A percentile compares a stretch with the other conserved stretches of the same genome.
These are phyloP conservation scores for Mortierella sp. DNA, from an alignment of 371 early-diverging fungal genomes.

Conservation along the genomic window DNA sequence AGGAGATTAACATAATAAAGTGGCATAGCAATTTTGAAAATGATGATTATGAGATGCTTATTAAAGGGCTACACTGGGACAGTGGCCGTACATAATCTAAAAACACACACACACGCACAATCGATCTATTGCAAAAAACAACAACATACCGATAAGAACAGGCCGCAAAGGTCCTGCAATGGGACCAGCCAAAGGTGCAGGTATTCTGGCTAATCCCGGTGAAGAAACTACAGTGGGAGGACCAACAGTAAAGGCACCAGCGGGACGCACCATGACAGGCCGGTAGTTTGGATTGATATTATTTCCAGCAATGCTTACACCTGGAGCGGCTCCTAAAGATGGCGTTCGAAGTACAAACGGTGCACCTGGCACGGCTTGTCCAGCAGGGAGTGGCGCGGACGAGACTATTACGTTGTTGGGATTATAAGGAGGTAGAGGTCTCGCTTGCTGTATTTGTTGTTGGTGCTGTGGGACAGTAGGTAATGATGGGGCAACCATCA, in stretches of 20 bases:
- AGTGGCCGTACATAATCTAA: too few species aligned
- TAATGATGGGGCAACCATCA: constrained; percentile 39
- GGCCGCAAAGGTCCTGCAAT: constrained; percentile 30
- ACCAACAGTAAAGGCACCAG: constrained; percentile 33
- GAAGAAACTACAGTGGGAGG: constrained; percentile 43
- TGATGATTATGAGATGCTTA: neutral
- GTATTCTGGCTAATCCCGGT: constrained; percentile 42
- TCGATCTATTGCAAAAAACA: neutral
- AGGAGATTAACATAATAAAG: neutral
- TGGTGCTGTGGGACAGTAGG: constrained; percentile 24
- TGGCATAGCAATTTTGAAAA: neutral
- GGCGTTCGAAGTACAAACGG: constrained; percentile 40
- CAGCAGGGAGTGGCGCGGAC: constrained; percentile 15
- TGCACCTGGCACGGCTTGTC: constrained; percentile 5
- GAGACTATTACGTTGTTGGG: constrained; percentile 24
- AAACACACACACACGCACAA: neutral
- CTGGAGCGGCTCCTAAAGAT: constrained; percentile 41
- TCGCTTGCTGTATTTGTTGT: constrained; percentile 14
- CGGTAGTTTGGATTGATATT: constrained; percentile 20
- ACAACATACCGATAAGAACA: constrained; percentile 41
- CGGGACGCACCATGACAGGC: constrained; percentile 38
- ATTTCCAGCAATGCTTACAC: constrained; percentile 15
- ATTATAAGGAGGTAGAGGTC: constrained; percentile 12
- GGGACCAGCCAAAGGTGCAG: constrained; percentile 14
- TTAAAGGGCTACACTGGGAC: neutral